phyloP scores from a whole-genome alignment of 305 asterid genomes.

The Plantago rigida region DNA sequence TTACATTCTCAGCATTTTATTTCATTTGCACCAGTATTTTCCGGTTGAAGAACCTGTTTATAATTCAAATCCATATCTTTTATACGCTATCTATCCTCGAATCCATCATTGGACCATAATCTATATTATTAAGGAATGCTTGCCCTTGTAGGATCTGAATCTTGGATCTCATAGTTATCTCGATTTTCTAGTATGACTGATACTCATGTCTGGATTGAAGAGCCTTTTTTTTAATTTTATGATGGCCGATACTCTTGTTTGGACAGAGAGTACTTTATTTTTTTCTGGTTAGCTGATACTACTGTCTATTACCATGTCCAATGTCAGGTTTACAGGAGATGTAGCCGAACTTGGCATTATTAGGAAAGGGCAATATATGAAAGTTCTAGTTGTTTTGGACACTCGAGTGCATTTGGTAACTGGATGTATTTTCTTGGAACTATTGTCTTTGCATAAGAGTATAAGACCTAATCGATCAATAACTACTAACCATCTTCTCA shows the following conservation, averaged over 20 bases:
- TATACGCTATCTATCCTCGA: no score
- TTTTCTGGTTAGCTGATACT: conserved; percentile 16
- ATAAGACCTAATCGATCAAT: conserved; percentile 19
- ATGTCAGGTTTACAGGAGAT: conserved; percentile 75
- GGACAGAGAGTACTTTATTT: no score
- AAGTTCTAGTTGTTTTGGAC: conserved; percentile 60
- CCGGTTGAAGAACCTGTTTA: no score
- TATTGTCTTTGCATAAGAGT: conserved; percentile 16
- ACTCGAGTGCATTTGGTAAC: conserved; percentile 80
- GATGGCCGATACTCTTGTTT: no score
- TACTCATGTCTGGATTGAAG: conserved; percentile 12
- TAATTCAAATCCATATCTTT: no score
- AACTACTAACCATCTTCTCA: conserved; percentile 17
- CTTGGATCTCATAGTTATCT: conserved; percentile 12
- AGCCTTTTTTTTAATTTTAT: no score
- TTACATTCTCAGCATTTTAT: no score
- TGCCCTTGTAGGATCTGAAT: background rate
- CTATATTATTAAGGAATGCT: no score
- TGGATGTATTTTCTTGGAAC: conserved; percentile 19
- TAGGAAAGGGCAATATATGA: conserved; percentile 57
- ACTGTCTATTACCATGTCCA: conserved; percentile 21
- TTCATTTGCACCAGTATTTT: no score
- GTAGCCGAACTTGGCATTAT: conserved; percentile 80
- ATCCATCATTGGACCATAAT: no score
- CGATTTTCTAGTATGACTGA: conserved; percentile 8